Evolutionary conservation across 768 basidiomycete species (phyloP).

Genomic region (Trametopsis cervina): DNA sequence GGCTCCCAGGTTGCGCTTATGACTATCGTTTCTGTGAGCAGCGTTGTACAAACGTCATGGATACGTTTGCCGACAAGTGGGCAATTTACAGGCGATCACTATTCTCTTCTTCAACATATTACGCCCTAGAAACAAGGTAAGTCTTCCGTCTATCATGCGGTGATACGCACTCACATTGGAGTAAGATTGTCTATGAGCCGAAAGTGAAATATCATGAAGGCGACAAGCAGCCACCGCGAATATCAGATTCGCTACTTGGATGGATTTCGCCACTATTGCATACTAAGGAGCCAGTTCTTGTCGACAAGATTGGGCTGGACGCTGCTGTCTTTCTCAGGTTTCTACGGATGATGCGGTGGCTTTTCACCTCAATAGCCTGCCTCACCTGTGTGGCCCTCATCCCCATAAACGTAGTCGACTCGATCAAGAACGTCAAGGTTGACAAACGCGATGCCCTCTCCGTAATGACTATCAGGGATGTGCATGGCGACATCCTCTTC

Average conservation of each 20-base stretch:
- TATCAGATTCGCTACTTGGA: slow-evolving; percentile 76
- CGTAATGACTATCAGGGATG: slow-evolving; percentile 83
- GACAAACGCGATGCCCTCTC: slow-evolving; percentile 55
- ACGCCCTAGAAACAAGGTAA: slow-evolving; percentile 84
- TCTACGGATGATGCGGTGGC: slow-evolving; percentile 71
- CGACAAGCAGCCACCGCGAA: slow-evolving; percentile 69
- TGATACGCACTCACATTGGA: neutral
- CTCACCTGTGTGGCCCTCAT: slow-evolving; percentile 70
- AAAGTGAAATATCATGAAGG: slow-evolving; percentile 88
- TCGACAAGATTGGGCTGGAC: slow-evolving; percentile 87
- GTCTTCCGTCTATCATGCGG: slow-evolving; percentile 7
- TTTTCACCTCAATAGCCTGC: slow-evolving; percentile 59
- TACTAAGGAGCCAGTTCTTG: slow-evolving; percentile 82
- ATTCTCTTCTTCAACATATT: slow-evolving; percentile 76
- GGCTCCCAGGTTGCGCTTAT: slow-evolving; percentile 73
- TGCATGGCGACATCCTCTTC: slow-evolving; percentile 65
- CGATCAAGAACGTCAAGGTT: slow-evolving; percentile 53
- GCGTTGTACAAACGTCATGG: neutral
- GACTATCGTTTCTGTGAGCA: slow-evolving; percentile 63
- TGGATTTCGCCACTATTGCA: slow-evolving; percentile 86
- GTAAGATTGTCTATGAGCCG: slow-evolving; percentile 83
- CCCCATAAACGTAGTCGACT: slow-evolving; percentile 84
- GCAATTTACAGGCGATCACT: slow-evolving; percentile 26
- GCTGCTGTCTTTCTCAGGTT: slow-evolving; percentile 92
- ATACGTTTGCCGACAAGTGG: neutral